These are phyloP conservation scores for Penicillium paneum DNA, from an alignment of 2,329 filamentous ascomycete species.

Conservation along the genomic window DNA sequence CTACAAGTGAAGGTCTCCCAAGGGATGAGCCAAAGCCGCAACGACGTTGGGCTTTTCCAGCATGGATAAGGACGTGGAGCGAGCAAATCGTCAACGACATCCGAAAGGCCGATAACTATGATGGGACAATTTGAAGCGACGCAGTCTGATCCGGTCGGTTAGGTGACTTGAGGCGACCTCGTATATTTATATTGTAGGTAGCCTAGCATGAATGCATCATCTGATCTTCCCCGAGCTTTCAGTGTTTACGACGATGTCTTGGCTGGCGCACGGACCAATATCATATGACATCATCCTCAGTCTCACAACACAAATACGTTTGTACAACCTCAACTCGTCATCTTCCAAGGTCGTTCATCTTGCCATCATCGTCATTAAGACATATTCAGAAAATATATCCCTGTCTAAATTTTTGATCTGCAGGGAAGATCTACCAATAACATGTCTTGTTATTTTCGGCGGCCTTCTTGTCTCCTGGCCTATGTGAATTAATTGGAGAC, in stretches of 20 bases:
- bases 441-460: background rate
- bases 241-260: background rate
- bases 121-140: too few species aligned
- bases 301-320: background rate
- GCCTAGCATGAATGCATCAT: too few species aligned
- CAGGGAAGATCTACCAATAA: background rate
- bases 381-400: constrained; percentile 2
- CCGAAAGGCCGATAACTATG: too few species aligned
- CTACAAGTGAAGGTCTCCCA: too few species aligned
- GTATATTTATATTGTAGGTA: too few species aligned
- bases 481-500: background rate
- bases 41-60: too few species aligned
- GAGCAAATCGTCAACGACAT: too few species aligned
- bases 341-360: background rate
- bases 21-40: too few species aligned
- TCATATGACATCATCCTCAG: background rate
- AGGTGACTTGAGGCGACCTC: too few species aligned
- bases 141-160: too few species aligned
- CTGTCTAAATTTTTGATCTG: background rate
- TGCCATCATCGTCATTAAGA: constrained; percentile 5
- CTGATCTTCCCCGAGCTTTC: too few species aligned
- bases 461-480: background rate
- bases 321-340: background rate
- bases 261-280: background rate
- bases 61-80: too few species aligned